Base-by-base conservation (phyloP, 805 yeast species). In the Myxozyma melibiosi region DNA sequence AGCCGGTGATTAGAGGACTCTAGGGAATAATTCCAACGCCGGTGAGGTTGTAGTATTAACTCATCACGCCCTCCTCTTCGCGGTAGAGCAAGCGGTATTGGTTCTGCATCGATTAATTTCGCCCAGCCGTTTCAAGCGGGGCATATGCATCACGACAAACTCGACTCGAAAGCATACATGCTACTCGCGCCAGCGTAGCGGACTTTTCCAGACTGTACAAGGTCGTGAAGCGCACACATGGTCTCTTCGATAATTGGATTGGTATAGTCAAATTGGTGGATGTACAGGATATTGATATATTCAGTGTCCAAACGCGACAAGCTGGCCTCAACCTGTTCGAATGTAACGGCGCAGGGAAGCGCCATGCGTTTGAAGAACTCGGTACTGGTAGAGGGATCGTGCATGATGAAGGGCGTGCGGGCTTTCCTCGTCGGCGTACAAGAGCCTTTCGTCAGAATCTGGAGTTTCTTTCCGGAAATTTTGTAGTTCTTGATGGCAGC, bases 131-230 rank as follows among this genome's bases (percentile, higher is more conserved):
- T 61, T 64, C 73, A 74, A 53, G 83, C 85, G 1, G 88, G 88
- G 55, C 76, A 27, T 2, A 7, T 46, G 51, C 51, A 46, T 35
- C 51, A 46, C 35, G 11, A 42, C 51, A 69, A 84, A 83, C 62
- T 83, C 81, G 18, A 71, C 62, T 83, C 81, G 18, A 71, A 68
- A 1, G 84, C 78, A 58, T 73, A 73, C 86, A 84, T 83, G 1
- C 84, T 70, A 1, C 86, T 82, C 1, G 87, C 86, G n/a, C 88
- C 87, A 57, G 84, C 75, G 66, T 84, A 84, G 48, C 85, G 73
- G 3, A 75, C 74, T 27, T 71, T 65, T n/a, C 85, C 85, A 30
- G 64, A 54, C 35, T 73, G 72, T 18, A 80, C 78, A 18, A 79
- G 74, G 56, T 78, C 81, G 66, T 83, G 77, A 63, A 83, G 71